Base-by-base conservation (phyloP, 2,329 filamentous ascomycete species). In the Colletotrichum lini region DNA sequence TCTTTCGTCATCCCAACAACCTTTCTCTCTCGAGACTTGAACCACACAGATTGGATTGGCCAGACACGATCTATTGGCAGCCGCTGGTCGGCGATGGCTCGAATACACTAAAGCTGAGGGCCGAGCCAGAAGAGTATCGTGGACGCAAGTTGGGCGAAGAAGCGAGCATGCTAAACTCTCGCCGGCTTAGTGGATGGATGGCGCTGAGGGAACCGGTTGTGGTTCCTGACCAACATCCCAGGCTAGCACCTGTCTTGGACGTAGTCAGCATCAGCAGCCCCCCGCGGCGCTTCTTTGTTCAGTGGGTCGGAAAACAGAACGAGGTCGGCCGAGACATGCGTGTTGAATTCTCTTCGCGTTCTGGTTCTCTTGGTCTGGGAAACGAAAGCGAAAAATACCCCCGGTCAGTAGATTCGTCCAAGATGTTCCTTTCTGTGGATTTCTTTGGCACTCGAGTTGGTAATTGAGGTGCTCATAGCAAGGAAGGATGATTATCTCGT, bases 241-340 rank as follows among this genome's bases (percentile, higher is more conserved):
- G 18, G 18, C 47, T 21, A 52, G 44, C 30, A 13, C 47, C 16
- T 57, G 30, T 35, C 30, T 30, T 30, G 58, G 47, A 64, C 52
- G 52, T 30, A 26, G 50, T 50, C 59, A 57, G 52, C 52, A 64
- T 50, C 59, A 57, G 52, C 52, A 64, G 59, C 52, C 65, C 47
- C 40, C 65, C 47, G 26, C 12, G n/a, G 38, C 16, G 18, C n/a
- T 42, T 58, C 44, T 47, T 58, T 44, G 54, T 64, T 40, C 23
- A 13, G 15, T 18, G n/a, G 38, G 8, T 21, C 18, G 40, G n/a
- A 58, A 38, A 13, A 23, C 49, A 13, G 60, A 40, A 52, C 58
- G 42, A 38, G 38, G 38, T 70, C 60, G 56, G 60, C 30, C 52
- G n/a, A 60, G 67, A 69, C 67, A 66, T 40, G 13, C 38, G 16